Evolutionary conservation across 331 rosid genomes (phyloP), one percentile per base, ranked within the genome.

Genomic region (Malus hybrid): DNA sequence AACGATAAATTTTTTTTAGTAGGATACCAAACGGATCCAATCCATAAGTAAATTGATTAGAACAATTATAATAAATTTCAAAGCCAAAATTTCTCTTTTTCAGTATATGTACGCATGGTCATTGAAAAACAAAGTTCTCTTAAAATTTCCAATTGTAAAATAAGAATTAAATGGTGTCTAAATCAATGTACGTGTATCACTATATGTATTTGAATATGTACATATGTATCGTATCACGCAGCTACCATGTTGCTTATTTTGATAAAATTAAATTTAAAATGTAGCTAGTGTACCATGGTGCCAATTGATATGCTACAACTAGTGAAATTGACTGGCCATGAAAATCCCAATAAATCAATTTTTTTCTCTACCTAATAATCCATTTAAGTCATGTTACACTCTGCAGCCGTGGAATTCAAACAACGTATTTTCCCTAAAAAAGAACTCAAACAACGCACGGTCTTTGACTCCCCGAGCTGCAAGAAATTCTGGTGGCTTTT

Each of bases 341-440:
- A 52, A 50, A 50, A 29, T 63, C 16, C 60, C 16, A 29, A 28
- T 3, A 30, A 4, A 70, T 70, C 32, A 70, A 42, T 42, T 42
- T 42, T 42, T 42, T 42, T 12, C 6, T 42, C 48, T 42, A 42
- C 48, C n/a, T 15, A 48, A 52, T 52, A 52, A 15, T 16, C 58
- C n/a, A 11, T 10, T 22, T 2, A 58, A 16, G 42, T 55, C 75
- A 12, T 20, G 58, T 28, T 33, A 22, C n/a, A 58, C 22, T 9
- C 1, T 22, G 19, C 55, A 63, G 68, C 68, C 68, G 19, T 73
- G 76, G 68, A 73, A 73, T 73, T 73, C 68, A 73, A 73, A 39
- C 48, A 42, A 42, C 0, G 5, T 10, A 42, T 39, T 39, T 39
- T 39, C 44, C 44, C 4, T 39, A 39, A 9, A 39, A 39, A 9